These are phyloP conservation scores for Septoria linicola DNA, from an alignment of 2,329 filamentous ascomycete species.

Conservation along the genomic window DNA sequence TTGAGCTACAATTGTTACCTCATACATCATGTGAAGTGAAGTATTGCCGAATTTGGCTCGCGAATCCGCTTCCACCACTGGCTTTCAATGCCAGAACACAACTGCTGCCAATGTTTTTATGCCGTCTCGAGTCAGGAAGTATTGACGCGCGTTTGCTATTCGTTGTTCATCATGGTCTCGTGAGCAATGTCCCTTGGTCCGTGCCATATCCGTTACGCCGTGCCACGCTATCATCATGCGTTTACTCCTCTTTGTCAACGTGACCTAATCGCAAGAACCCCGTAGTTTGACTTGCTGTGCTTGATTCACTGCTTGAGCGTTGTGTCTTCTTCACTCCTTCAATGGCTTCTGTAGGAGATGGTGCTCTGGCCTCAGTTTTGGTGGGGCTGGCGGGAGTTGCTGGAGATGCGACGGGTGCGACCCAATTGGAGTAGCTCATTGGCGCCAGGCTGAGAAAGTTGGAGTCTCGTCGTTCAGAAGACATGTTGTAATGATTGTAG, in stretches of 20 bases:
- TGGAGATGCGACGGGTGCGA: constrained; percentile 16
- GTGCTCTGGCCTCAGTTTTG: constrained; percentile 3
- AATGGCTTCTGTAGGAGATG: constrained; percentile 12
- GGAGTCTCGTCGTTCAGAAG: constrained; percentile 20
- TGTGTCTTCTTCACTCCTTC: constrained; percentile 21
- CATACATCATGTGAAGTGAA: constrained; percentile 7
- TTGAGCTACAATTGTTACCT: neutral
- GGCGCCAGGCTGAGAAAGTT: constrained; percentile 27
- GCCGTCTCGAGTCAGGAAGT: no score
- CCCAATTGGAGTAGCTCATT: constrained; percentile 21
- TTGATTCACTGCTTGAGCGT: constrained; percentile 25
- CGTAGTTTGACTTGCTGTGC: constrained; percentile 9
- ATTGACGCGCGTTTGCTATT: no score
- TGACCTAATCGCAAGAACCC: constrained; percentile 23
- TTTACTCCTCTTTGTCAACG: constrained; percentile 14
- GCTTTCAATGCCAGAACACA: no score
- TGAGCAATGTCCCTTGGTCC: no score
- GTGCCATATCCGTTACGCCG: constrained; percentile 12
- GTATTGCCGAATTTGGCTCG: neutral
- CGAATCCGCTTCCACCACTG: neutral
- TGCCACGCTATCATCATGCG: neutral
- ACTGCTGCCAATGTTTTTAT: no score
- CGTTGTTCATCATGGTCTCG: neutral
- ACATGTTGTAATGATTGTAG: constrained; percentile 12
- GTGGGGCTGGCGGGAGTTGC: constrained; percentile 4